Evolutionary conservation across 768 basidiomycete species (phyloP), one percentile per base, ranked within the genome.

Genomic region (Russula dissimulans): DNA sequence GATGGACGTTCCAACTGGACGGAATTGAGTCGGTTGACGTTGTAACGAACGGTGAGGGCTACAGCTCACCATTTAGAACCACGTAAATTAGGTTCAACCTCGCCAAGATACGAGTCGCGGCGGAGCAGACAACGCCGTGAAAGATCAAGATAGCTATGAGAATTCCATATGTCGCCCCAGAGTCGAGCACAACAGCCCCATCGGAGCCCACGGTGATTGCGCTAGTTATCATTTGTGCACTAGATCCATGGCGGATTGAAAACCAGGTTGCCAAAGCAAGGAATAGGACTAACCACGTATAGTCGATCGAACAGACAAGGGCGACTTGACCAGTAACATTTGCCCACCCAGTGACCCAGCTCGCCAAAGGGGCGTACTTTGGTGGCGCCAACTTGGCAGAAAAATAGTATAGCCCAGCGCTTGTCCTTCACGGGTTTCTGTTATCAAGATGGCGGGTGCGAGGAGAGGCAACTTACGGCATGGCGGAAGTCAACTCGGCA

Each of bases 321-420:
- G 84, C 77, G 17, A 84, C 73, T 70, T 85, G 86, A 31, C 86
- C 86, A 12, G 85, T 87, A 44, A 87, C 78, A 64, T 88, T 88
- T 14, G 86, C 84, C 85, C 85, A 87, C 7, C 84, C 82, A 48
- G 82, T 84, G 54, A 84, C 78, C 82, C 82, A 84, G 63, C 84
- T 83, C 1, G 84, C 81, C 54, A 89, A 71, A 7, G 85, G 77
- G 3, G 83, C 77, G 57, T 82, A 81, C 66, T 78, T 75, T 6
- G 77, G 77, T 1, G 85, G 84, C 3, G 87, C 87, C 46, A 89
- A 70, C 67, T 85, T 88, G 0, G 87, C 84, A 2, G 87, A 85
- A 70, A 88, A 89, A 69, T 88, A 89, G 69, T 89, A 89, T 17
- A 89, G 74, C 0, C 87, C 87, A 7, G 87, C 87, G 63, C 87